Conservation (phyloP, 495 filamentous ascomycete species). For the Xylaria acuta region DNA sequence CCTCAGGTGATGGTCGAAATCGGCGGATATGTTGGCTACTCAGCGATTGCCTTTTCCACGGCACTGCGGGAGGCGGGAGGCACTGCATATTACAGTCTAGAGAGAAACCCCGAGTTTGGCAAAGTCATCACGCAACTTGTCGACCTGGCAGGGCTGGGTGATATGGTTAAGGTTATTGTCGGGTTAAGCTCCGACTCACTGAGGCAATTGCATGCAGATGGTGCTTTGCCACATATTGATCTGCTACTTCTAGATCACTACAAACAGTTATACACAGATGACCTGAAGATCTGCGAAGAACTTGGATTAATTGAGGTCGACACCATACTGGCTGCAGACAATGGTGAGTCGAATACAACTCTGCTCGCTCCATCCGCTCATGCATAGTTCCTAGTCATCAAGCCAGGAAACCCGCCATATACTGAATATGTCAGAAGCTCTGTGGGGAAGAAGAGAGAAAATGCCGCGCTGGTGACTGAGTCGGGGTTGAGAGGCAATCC, state of each 20-base stretch:
- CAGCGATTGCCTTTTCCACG: conserved; percentile 71
- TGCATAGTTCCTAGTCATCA: conserved; percentile 50
- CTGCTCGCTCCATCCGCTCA: conserved; percentile 13
- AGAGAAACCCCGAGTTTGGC: conserved; percentile 71
- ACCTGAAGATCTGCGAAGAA: conserved; percentile 76
- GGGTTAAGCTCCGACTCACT: conserved; percentile 68
- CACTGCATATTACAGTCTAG: conserved; percentile 68
- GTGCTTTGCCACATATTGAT: conserved; percentile 62
- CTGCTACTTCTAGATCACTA: conserved; percentile 78
- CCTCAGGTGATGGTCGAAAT: conserved; percentile 78
- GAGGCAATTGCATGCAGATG: conserved; percentile 57
- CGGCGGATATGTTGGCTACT: conserved; percentile 84
- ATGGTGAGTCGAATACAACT: conserved; percentile 45
- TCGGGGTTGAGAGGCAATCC: conserved; percentile 66
- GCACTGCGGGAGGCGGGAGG: conserved; percentile 65
- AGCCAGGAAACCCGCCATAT: conserved; percentile 79
- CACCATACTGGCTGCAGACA: conserved; percentile 73
- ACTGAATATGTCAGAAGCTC: conserved; percentile 67
- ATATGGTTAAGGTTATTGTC: conserved; percentile 70
- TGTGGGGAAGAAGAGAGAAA: conserved; percentile 55
- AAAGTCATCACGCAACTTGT: conserved; percentile 67
- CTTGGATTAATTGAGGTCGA: conserved; percentile 65
- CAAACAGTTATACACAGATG: conserved; percentile 71
- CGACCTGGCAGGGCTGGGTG: conserved; percentile 69
- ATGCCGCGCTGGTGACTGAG: conserved; percentile 41